Conservation (phyloP, 2,329 filamentous ascomycete species). For the Fusarium staphyleae region DNA sequence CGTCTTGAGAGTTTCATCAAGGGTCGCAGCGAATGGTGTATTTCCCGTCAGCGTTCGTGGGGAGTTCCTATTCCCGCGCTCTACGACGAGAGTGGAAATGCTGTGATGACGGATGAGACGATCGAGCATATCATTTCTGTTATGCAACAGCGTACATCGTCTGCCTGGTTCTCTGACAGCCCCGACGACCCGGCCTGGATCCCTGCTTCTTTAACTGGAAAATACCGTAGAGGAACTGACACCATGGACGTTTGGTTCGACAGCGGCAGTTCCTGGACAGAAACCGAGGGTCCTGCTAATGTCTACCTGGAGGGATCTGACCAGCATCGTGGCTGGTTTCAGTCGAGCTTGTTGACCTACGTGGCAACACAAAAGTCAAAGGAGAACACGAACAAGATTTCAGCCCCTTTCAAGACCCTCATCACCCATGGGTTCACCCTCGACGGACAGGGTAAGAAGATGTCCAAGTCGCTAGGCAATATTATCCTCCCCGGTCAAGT, state of each 20-base stretch:
- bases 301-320: constrained; percentile 94
- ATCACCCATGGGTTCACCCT: constrained; percentile 96
- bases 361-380: constrained; percentile 67
- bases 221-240: constrained; percentile 80
- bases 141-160: constrained; percentile 79
- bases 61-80: constrained; percentile 94
- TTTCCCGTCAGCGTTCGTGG: constrained; percentile 94
- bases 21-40: constrained; percentile 94
- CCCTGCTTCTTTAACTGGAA: constrained; percentile 64
- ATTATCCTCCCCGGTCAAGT: constrained; percentile 82
- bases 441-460: constrained; percentile 90
- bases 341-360: constrained; percentile 90
- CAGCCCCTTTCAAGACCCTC: constrained; percentile 82
- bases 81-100: constrained; percentile 75
- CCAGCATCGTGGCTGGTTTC: constrained; percentile 98
- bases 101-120: constrained; percentile 79
- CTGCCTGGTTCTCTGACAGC: constrained; percentile 92
- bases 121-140: constrained; percentile 85
- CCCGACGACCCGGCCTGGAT: constrained; percentile 81
- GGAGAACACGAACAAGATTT: constrained; percentile 38
- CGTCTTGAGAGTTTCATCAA: constrained; percentile 86
- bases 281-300: constrained; percentile 69
- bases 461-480: constrained; percentile 98
- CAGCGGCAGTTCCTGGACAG: constrained; percentile 91
- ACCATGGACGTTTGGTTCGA: constrained; percentile 99